phyloP scores from a whole-genome alignment of 2,329 filamentous ascomycete species.

The Colletotrichum lini region DNA sequence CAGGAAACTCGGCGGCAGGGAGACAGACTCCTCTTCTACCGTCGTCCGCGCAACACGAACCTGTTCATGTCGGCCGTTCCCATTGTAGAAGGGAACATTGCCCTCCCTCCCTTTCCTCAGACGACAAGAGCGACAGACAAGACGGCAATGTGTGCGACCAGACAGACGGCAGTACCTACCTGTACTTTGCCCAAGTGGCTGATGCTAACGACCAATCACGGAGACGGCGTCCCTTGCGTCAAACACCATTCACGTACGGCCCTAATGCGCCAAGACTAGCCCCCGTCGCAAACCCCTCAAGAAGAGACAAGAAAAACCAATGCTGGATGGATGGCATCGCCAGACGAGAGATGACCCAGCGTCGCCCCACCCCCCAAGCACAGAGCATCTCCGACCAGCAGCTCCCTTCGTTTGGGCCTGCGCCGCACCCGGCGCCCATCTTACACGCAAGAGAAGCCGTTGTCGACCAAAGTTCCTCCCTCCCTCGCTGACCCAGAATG shows the following conservation, averaged over 20 bases:
- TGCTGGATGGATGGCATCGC: conserved; percentile 29
- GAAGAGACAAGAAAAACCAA: background rate
- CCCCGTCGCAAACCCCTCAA: conserved; percentile 17
- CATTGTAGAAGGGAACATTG: background rate
- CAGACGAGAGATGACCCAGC: background rate
- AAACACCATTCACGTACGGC: conserved; percentile 28
- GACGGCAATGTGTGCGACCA: background rate
- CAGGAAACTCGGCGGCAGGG: background rate
- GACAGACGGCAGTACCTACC: background rate
- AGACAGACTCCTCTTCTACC: background rate
- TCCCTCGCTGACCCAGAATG: background rate
- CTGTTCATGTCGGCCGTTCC: background rate
- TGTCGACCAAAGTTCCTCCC: background rate
- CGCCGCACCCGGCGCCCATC: conserved; percentile 24
- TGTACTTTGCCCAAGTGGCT: background rate
- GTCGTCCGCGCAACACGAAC: background rate
- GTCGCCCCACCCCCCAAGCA: background rate
- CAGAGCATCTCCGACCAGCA: background rate
- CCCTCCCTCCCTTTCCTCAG: background rate
- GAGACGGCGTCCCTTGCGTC: conserved; percentile 33
- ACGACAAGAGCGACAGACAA: no score
- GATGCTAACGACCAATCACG: conserved; percentile 31
- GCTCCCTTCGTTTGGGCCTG: background rate
- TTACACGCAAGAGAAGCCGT: background rate
- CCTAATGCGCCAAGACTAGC: conserved; percentile 32